Percentiles rank a stretch among this genome's conserved stretches.
phyloP scores from a whole-genome alignment of 768 basidiomycete genomes.

The Tricholoma sp. region DNA sequence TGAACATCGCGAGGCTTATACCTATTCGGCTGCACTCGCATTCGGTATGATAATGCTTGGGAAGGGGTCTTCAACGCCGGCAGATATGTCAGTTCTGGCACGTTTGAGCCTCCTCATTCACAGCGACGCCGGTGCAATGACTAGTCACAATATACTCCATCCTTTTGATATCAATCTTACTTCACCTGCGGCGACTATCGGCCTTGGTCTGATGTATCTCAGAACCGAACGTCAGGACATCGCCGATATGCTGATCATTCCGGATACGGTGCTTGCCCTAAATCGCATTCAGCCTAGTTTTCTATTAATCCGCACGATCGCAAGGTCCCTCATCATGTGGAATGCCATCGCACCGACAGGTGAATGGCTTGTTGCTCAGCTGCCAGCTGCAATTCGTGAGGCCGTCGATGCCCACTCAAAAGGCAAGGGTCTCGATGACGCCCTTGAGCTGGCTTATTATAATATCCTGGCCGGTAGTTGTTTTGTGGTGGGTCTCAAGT shows the following conservation, averaged over 20 bases:
- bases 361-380: constrained; percentile 67
- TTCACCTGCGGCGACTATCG: constrained; percentile 86
- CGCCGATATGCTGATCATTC: constrained; percentile 79
- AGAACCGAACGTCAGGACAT: constrained; percentile 80
- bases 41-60: constrained; percentile 98
- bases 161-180: constrained; percentile 86
- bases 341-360: constrained; percentile 62
- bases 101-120: constrained; percentile 73
- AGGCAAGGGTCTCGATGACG: constrained; percentile 55
- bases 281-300: constrained; percentile 88
- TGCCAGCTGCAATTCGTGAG: constrained; percentile 62
- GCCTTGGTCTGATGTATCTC: constrained; percentile 90
- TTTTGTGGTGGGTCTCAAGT: constrained; percentile 89
- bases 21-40: constrained; percentile 80
- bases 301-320: constrained; percentile 75
- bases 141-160: constrained; percentile 29
- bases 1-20: constrained; percentile 90
- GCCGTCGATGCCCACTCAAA: constrained; percentile 51
- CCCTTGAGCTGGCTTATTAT: constrained; percentile 85
- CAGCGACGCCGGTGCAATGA: constrained; percentile 51
- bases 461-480: constrained; percentile 90
- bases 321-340: constrained; percentile 84
- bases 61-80: constrained; percentile 71
- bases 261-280: constrained; percentile 72
- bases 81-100: constrained; percentile 65